phyloP scores from a whole-genome alignment of 345 rosid species.

The Eucalyptus curtisii region DNA sequence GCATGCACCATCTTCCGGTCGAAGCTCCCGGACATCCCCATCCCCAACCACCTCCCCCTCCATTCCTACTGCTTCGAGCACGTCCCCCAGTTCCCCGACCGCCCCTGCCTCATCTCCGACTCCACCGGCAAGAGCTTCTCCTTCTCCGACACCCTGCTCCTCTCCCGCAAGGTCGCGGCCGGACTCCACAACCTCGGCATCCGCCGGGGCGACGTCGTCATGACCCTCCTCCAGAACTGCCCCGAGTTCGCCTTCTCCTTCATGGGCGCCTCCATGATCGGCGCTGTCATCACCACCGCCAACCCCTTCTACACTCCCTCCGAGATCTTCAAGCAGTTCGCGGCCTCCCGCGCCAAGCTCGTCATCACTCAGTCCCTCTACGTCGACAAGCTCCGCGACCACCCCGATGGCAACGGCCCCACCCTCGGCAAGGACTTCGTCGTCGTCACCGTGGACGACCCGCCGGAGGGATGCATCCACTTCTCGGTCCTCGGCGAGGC shows the following conservation, averaged over 20 bases:
- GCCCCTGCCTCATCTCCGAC: conserved; percentile 58
- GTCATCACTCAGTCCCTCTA: conserved; percentile 59
- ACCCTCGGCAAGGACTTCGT: conserved; percentile 27
- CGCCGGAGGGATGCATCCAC: conserved; percentile 56
- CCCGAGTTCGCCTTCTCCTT: conserved; percentile 77
- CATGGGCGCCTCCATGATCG: conserved; percentile 84
- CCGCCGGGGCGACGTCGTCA: conserved; percentile 66
- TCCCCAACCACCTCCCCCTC: conserved; percentile 66
- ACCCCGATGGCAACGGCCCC: background rate
- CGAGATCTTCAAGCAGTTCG: conserved; percentile 62
- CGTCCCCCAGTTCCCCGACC: conserved; percentile 15
- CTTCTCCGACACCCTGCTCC: conserved; percentile 41
- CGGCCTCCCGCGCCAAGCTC: conserved; percentile 37
- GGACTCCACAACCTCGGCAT: conserved; percentile 53
- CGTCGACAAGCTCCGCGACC: conserved; percentile 41
- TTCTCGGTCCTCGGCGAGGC: conserved; percentile 36
- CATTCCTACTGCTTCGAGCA: conserved; percentile 65
- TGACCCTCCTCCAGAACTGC: conserved; percentile 78
- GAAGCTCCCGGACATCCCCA: conserved; percentile 64
- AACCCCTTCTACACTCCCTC: conserved; percentile 77
- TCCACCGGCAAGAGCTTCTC: conserved; percentile 32
- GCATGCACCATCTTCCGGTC: conserved; percentile 43
- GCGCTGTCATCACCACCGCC: conserved; percentile 71
- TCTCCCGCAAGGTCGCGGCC: conserved; percentile 34
- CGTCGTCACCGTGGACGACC: conserved; percentile 47